These are phyloP conservation scores for Phialophora macrospora DNA, from an alignment of 2,329 filamentous ascomycete genomes.

Conservation along the genomic window DNA sequence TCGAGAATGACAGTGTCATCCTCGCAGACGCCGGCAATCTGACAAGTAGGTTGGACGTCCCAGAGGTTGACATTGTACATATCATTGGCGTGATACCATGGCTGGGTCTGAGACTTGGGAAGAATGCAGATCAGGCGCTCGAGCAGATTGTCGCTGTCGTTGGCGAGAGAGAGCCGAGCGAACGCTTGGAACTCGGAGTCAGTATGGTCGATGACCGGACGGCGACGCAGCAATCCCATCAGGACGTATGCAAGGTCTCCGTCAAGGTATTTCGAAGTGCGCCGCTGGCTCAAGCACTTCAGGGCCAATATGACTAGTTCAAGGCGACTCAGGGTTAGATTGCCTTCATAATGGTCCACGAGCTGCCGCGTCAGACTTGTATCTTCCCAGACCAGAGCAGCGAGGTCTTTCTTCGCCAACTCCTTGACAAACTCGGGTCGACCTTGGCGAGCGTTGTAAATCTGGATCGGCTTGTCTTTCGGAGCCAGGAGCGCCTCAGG, in stretches of 20 bases:
- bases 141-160: conserved; percentile 53
- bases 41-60: conserved; percentile 49
- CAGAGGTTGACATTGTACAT: conserved; percentile 47
- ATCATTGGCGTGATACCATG: conserved; percentile 44
- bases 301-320: conserved; percentile 46
- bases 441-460: conserved; percentile 41
- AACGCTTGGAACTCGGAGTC: conserved; percentile 57
- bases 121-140: conserved; percentile 54
- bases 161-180: conserved; percentile 53
- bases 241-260: conserved; percentile 42
- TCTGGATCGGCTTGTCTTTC: conserved; percentile 40
- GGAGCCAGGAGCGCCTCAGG: conserved; percentile 39
- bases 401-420: conserved; percentile 38
- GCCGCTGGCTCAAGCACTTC: conserved; percentile 37
- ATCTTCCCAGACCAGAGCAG: conserved; percentile 39
- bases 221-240: conserved; percentile 52
- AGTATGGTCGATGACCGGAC: conserved; percentile 47
- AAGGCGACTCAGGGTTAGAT: conserved; percentile 48
- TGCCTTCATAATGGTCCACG: conserved; percentile 46
- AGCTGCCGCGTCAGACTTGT: conserved; percentile 11
- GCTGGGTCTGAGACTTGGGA: conserved; percentile 38
- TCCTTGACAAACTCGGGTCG: conserved; percentile 23
- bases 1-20: conserved; percentile 49
- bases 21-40: conserved; percentile 48
- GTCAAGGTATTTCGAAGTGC: conserved; percentile 19